phyloP scores from a whole-genome alignment of 2,329 filamentous ascomycete genomes.

The Gaeumannomyces tritici region DNA sequence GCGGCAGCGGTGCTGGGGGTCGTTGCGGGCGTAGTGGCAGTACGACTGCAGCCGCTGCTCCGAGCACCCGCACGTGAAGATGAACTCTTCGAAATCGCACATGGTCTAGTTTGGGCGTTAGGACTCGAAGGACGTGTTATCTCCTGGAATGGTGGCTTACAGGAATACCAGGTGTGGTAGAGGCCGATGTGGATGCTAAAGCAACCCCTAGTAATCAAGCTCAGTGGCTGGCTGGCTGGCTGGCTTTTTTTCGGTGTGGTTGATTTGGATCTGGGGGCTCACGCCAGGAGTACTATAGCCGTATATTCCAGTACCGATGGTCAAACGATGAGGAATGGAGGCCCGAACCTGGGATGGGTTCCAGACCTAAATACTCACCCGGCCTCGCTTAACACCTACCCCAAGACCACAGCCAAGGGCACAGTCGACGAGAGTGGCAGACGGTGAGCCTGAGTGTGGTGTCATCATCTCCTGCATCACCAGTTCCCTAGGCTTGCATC shows the following conservation, averaged over 20 bases:
- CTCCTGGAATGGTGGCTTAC: too few relatives aligned
- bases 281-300: too few relatives aligned
- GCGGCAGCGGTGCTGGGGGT: constrained; percentile 59
- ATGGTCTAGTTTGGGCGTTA: constrained; percentile 28
- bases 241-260: too few relatives aligned
- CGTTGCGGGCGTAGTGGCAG: constrained; percentile 68
- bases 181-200: too few relatives aligned
- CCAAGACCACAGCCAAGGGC: background rate
- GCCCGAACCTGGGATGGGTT: background rate
- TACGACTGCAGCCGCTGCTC: constrained; percentile 52
- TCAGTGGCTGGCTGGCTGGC: too few relatives aligned
- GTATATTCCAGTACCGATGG: background rate
- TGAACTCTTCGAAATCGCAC: constrained; percentile 64
- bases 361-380: background rate
- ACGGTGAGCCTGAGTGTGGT: background rate
- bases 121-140: too few relatives aligned
- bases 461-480: background rate
- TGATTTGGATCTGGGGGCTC: too few relatives aligned
- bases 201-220: too few relatives aligned
- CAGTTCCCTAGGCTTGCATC: background rate
- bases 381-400: background rate
- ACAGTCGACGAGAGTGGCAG: background rate
- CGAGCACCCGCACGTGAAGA: constrained; percentile 56
- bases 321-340: background rate
- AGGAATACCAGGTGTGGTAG: too few relatives aligned